Base-by-base conservation (phyloP, 1,139 yeast species). In the Yamadazyma dendronema region DNA sequence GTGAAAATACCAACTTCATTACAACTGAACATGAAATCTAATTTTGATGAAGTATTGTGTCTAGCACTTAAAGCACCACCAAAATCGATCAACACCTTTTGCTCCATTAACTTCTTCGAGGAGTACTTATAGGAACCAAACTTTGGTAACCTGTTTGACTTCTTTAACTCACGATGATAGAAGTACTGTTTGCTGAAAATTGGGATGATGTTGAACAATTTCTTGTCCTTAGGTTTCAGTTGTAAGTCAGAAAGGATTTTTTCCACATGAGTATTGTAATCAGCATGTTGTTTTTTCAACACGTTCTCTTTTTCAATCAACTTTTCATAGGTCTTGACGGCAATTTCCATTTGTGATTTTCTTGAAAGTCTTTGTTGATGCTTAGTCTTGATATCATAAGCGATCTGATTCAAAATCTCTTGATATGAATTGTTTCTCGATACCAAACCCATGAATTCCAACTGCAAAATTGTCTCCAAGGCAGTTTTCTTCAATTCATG, bases 111-210 rank as follows among this genome's bases (percentile, higher is more conserved):
- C 50, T 81, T 84, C 43, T 85, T 82, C 3, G 88, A 83, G 0
- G 88, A 74, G 62, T 87, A 86, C 59, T 84, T 86, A 63, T 81
- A 87, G 1, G 94, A 85, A 7, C 96, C 96, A 58, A 83, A 87
- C 52, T 77, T 78, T 2, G 94, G 90, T 32, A 81, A 63, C 33
- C 82, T 68, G 24, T 92, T 87, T 34, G 77, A 59, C 61, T 74
- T 80, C 50, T 81, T 80, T 48, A 86, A 65, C 46, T 82, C 88
- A 25, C 90, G 67, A 52, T 81, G 84, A 53, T 84, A 85, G 61
- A 84, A 84, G 59, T 82, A 85, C 48, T 86, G 94, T 53, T 79
- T 83, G 27, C 90, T 81, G 60, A 87, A 85, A 2, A 84, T 83
- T 19, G 86, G 72, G 31, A 75, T 64, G 19, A 74, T 62, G 37